A percentile compares a stretch with the other conserved stretches of the same genome.
These are phyloP conservation scores for Leucocoprinus leucothites DNA, from an alignment of 768 basidiomycete genomes.

Conservation along the genomic window DNA sequence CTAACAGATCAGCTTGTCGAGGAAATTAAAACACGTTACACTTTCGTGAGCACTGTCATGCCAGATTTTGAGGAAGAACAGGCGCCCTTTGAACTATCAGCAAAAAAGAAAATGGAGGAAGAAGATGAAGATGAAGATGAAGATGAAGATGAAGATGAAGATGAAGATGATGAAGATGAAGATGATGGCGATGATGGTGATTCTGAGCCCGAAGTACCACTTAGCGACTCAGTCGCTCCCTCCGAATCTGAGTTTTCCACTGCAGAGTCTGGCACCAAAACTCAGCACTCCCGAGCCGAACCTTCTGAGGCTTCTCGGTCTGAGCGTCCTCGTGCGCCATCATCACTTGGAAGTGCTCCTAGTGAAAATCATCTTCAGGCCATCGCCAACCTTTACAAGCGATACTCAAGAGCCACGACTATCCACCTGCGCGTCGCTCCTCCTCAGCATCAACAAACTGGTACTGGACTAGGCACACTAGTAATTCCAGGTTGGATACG, in stretches of 20 bases:
- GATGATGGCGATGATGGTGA: no score
- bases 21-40: conserved; percentile 86
- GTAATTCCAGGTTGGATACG: conserved; percentile 94
- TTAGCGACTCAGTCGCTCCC: conserved; percentile 15
- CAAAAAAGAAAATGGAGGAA: conserved; percentile 25
- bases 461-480: conserved; percentile 74
- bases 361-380: conserved; percentile 59
- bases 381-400: conserved; percentile 65
- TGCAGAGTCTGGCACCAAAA: conserved; percentile 29
- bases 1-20: conserved; percentile 82
- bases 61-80: conserved; percentile 24
- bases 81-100: neutral
- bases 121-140: conserved; percentile 31
- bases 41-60: conserved; percentile 75
- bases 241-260: conserved; percentile 24
- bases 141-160: conserved; percentile 28
- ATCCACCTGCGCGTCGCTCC: conserved; percentile 67
- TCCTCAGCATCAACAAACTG: conserved; percentile 55
- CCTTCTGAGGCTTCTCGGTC: conserved; percentile 64
- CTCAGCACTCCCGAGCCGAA: conserved; percentile 42
- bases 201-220: conserved; percentile 40
- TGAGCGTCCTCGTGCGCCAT: conserved; percentile 37
- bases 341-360: conserved; percentile 25
- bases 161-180: no score
- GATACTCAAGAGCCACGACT: conserved; percentile 77